phyloP scores from a whole-genome alignment of 148 eudicot genomes.

The Fallopia convolvulus region DNA sequence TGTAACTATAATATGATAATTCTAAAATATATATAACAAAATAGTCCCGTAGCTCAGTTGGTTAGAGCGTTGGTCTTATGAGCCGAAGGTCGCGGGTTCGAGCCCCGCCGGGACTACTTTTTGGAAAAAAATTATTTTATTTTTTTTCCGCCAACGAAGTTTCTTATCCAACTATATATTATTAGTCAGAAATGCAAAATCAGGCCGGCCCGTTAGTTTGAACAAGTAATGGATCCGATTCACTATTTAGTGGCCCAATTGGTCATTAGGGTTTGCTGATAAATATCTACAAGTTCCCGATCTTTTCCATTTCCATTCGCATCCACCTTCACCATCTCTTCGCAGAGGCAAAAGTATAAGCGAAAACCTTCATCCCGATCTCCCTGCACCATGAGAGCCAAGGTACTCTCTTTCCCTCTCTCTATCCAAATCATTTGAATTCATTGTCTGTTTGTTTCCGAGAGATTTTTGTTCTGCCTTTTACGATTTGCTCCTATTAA shows the following conservation, averaged over 20 bases:
- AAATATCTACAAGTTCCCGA: background rate
- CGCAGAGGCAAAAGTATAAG: background rate
- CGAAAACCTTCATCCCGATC: background rate
- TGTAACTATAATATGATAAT: too few relatives aligned
- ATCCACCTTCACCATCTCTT: background rate
- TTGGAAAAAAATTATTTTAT: background rate
- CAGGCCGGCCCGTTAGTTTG: background rate
- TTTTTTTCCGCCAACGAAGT: too few relatives aligned
- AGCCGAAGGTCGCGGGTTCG: conserved; percentile 99
- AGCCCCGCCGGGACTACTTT: conserved; percentile 82
- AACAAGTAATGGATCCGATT: background rate
- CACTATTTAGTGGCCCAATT: background rate
- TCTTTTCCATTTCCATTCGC: background rate
- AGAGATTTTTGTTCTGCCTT: background rate
- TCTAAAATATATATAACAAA: background rate
- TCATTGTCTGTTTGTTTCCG: background rate
- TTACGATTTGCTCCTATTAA: background rate
- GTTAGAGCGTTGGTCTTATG: conserved; percentile 99
- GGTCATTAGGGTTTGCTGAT: background rate
- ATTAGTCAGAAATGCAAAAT: too few relatives aligned
- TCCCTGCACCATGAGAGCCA: conserved; percentile 11
- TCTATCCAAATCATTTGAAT: too few relatives aligned
- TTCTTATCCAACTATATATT: too few relatives aligned
- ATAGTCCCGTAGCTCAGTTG: conserved; percentile 99
- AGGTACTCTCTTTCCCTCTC: background rate